These are phyloP conservation scores for Domatiomyces globalis DNA, from an alignment of 2,329 filamentous ascomycete species.

Conservation along the genomic window DNA sequence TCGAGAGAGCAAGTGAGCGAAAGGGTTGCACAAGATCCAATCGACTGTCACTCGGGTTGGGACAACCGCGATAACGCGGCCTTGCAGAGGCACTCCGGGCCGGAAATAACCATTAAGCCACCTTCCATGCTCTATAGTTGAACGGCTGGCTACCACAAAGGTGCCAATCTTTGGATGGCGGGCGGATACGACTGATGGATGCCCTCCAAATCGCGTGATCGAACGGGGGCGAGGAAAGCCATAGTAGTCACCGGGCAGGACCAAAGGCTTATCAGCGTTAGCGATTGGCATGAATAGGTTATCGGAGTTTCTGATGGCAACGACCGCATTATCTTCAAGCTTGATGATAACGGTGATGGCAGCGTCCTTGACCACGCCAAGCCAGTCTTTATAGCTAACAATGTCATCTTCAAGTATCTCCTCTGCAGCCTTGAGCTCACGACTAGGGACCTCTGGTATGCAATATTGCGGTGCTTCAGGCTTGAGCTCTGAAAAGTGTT, in stretches of 20 bases:
- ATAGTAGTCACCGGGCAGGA: slow-evolving; percentile 13
- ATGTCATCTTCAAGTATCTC: slow-evolving; percentile 37
- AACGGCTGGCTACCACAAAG: slow-evolving; percentile 38
- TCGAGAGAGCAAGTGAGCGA: slow-evolving; percentile 3
- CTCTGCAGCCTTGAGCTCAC: slow-evolving; percentile 33
- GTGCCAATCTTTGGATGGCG: slow-evolving; percentile 24
- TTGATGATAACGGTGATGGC: slow-evolving; percentile 37
- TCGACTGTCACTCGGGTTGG: slow-evolving; percentile 33
- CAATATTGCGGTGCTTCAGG: slow-evolving; percentile 9
- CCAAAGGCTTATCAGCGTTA: slow-evolving; percentile 15
- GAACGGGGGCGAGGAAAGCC: slow-evolving; percentile 8
- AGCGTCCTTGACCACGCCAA: slow-evolving; percentile 39
- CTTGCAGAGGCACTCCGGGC: slow-evolving; percentile 32
- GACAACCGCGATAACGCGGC: slow-evolving; percentile 39
- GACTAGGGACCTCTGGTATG: slow-evolving; percentile 29
- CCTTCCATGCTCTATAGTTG: slow-evolving; percentile 36
- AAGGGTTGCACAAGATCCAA: slow-evolving; percentile 37
- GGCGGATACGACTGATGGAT: slow-evolving; percentile 8
- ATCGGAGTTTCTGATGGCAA: slow-evolving; percentile 35
- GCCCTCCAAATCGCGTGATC: slow-evolving; percentile 7
- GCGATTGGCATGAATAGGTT: slow-evolving; percentile 29
- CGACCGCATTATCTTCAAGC: slow-evolving; percentile 40
- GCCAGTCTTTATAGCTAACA: slow-evolving; percentile 41
- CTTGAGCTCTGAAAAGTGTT: slow-evolving; percentile 10
- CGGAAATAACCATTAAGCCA: slow-evolving; percentile 42